These are phyloP conservation scores for Cenchrus americanus DNA, from an alignment of 176 grass and related monocot species.

Conservation along the genomic window DNA sequence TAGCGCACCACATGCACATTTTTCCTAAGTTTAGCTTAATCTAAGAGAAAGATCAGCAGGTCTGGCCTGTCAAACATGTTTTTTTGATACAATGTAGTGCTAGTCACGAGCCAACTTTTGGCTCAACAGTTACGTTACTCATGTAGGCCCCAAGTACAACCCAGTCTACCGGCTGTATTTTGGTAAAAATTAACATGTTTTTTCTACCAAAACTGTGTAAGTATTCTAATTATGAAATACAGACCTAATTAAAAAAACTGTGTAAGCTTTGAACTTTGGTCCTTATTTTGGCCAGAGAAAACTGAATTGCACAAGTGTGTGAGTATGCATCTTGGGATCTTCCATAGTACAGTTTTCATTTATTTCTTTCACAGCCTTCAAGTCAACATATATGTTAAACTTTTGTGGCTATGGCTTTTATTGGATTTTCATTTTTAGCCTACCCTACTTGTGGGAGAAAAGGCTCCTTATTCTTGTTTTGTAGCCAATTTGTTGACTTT, in stretches of 20 bases:
- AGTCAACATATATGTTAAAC: not conserved
- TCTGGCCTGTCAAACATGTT: constrained; percentile 7
- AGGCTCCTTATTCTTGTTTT: not conserved
- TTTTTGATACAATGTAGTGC: not conserved
- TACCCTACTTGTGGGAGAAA: not conserved
- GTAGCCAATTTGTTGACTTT: constrained; percentile 19
- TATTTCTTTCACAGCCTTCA: not conserved
- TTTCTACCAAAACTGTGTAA: not conserved
- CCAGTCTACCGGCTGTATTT: constrained; percentile 1
- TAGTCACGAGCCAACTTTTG: not conserved
- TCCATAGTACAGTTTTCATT: not conserved
- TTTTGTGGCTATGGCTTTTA: not conserved
- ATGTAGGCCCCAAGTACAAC: not conserved
- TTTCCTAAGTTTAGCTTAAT: constrained; percentile 29
- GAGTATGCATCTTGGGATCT: too few species aligned
- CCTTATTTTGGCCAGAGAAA: constrained; percentile 10
- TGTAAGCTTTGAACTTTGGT: constrained; percentile 10
- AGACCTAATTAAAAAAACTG: not conserved
- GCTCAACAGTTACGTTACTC: not conserved
- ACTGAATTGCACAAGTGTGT: not conserved
- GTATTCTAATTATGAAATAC: constrained; percentile 4
- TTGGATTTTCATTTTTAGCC: not conserved
- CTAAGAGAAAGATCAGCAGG: not conserved
- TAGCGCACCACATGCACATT: not conserved
- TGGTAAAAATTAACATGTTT: constrained; percentile 1